These are phyloP conservation scores for Aspergillus nidulans DNA, from an alignment of 495 filamentous ascomycete genomes.

Conservation along the genomic window DNA sequence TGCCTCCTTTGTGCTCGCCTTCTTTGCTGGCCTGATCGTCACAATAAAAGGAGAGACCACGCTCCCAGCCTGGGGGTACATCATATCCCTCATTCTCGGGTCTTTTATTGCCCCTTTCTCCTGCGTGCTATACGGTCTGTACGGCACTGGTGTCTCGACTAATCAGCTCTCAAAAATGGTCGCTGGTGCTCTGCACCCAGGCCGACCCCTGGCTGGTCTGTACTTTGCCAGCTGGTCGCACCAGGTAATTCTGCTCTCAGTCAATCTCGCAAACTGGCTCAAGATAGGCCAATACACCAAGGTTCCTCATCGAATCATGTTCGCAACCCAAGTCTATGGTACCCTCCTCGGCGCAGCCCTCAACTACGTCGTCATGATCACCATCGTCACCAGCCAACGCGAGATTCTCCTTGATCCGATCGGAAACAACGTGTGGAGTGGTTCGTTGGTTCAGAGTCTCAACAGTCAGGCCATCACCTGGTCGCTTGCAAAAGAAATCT, in stretches of 20 bases:
- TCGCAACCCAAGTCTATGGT: constrained; percentile 42
- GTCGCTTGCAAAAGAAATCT: constrained; percentile 41
- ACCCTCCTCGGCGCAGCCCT: constrained; percentile 42
- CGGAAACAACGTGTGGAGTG: constrained; percentile 46
- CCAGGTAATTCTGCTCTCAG: constrained; percentile 27
- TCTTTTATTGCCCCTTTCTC: constrained; percentile 30
- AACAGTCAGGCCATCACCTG: constrained; percentile 41
- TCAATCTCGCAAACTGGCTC: constrained; percentile 34
- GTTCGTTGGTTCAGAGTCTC: constrained; percentile 38
- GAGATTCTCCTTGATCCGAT: constrained; percentile 31
- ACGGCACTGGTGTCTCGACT: constrained; percentile 34
- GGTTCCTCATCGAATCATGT: constrained; percentile 42
- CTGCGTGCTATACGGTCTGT: constrained; percentile 28
- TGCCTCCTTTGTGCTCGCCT: constrained; percentile 38
- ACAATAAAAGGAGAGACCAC: constrained; percentile 45
- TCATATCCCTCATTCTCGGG: constrained; percentile 38
- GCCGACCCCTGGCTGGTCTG: constrained; percentile 41
- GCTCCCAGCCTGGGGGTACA: constrained; percentile 52
- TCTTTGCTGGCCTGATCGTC: constrained; percentile 46
- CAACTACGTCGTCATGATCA: constrained; percentile 48
- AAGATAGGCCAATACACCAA: constrained; percentile 44
- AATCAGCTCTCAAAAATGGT: constrained; percentile 40
- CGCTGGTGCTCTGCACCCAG: constrained; percentile 36
- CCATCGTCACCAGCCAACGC: constrained; percentile 34
- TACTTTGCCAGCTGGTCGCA: constrained; percentile 42